Percentiles rank a stretch among this genome's conserved stretches.
phyloP scores from a whole-genome alignment of 176 grass and related monocot species.

The Aegilops longissima region DNA sequence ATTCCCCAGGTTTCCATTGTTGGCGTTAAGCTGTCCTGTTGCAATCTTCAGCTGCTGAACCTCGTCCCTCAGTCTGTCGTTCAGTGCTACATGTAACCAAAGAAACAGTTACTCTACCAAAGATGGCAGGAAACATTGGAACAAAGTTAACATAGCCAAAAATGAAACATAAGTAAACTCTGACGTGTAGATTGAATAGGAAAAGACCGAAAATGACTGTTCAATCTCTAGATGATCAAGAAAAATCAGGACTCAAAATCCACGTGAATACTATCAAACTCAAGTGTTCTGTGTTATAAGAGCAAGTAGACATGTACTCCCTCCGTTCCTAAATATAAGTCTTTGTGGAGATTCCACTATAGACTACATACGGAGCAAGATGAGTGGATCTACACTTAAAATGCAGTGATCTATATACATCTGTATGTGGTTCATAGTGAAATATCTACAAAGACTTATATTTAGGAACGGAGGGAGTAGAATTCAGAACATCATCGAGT shows the following conservation, averaged over 20 bases:
- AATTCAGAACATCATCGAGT: background rate
- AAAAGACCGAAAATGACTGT: background rate
- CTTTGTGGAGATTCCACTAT: too few relatives aligned
- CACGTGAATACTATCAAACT: background rate
- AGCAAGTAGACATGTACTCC: too few relatives aligned
- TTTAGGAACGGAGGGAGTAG: too few relatives aligned
- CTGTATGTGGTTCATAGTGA: too few relatives aligned
- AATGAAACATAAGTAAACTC: background rate
- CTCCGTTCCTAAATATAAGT: too few relatives aligned
- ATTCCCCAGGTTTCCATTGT: constrained; percentile 47
- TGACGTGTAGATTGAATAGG: background rate
- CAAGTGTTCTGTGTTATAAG: background rate
- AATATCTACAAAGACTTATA: too few relatives aligned
- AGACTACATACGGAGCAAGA: too few relatives aligned
- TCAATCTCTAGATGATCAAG: background rate
- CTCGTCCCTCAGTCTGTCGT: constrained; percentile 79
- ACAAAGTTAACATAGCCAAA: background rate
- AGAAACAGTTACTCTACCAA: background rate
- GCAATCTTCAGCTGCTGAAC: constrained; percentile 87
- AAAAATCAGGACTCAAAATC: background rate
- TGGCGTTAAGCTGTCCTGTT: constrained; percentile 62
- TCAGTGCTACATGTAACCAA: constrained; percentile 58
- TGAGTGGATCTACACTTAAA: too few relatives aligned
- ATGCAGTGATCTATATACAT: too few relatives aligned
- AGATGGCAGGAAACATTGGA: background rate